Conservation (phyloP, 2,329 filamentous ascomycete species). For the Neoascochyta sp. region DNA sequence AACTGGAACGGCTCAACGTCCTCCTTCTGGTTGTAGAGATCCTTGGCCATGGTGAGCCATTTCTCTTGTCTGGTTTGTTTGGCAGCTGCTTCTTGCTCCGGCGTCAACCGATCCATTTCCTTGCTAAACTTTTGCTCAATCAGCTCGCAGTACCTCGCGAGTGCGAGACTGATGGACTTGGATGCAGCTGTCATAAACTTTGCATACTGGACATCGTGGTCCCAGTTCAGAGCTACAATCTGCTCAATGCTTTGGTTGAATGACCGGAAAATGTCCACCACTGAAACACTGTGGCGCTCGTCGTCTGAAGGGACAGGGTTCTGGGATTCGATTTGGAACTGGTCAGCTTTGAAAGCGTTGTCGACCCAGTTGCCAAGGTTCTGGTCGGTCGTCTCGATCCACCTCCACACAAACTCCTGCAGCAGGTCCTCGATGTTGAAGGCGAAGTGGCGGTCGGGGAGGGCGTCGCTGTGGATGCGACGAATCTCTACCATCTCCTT, state of each 20-base stretch:
- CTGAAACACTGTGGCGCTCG: constrained; percentile 85
- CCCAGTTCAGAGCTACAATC: constrained; percentile 82
- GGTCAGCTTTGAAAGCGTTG: constrained; percentile 84
- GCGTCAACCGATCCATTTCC: constrained; percentile 90
- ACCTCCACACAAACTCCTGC: constrained; percentile 92
- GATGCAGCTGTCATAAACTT: constrained; percentile 95
- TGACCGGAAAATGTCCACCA: constrained; percentile 88
- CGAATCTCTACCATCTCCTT: constrained; percentile 82
- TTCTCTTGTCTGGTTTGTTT: constrained; percentile 84
- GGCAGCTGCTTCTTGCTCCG: constrained; percentile 76
- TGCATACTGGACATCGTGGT: constrained; percentile 87
- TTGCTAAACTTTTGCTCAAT: constrained; percentile 79
- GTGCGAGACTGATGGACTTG: constrained; percentile 75
- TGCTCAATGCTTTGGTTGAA: constrained; percentile 92
- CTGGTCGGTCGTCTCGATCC: constrained; percentile 77
- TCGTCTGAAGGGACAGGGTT: constrained; percentile 66
- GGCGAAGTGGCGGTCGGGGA: constrained; percentile 70
- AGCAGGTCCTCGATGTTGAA: constrained; percentile 85
- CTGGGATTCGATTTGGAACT: constrained; percentile 71
- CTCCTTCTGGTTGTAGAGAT: constrained; percentile 87
- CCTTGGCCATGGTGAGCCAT: constrained; percentile 88
- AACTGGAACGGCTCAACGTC: constrained; percentile 97
- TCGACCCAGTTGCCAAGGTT: constrained; percentile 83
- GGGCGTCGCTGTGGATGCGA: constrained; percentile 69
- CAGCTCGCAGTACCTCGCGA: constrained; percentile 87